These are phyloP conservation scores for Petunia axillaris DNA, from an alignment of 257 asterid genomes.

Conservation along the genomic window DNA sequence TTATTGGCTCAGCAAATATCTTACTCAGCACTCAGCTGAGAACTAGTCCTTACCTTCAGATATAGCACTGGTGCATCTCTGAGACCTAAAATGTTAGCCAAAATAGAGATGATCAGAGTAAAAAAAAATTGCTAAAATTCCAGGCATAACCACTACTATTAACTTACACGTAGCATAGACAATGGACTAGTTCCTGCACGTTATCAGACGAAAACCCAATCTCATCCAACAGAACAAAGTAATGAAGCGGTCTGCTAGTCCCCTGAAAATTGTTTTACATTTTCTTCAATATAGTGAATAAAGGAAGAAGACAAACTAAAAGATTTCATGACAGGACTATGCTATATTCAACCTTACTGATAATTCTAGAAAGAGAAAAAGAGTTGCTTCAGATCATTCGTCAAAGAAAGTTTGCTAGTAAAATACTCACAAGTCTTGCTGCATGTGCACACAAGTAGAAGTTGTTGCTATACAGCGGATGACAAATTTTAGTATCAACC, in stretches of 20 bases:
- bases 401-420: not conserved
- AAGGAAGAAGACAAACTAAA: not conserved
- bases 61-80: conserved; percentile 50
- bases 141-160: not conserved
- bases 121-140: not conserved
- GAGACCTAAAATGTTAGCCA: conserved; percentile 41
- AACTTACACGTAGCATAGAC: conserved; percentile 45
- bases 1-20: not conserved
- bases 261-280: conserved; percentile 39
- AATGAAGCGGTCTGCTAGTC: conserved; percentile 53
- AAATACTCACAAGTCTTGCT: conserved; percentile 10
- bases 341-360: not conserved
- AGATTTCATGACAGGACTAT: not conserved
- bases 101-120: not conserved
- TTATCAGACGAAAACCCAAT: conserved; percentile 52
- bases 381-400: not conserved
- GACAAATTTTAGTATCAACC: conserved; percentile 32
- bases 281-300: conserved; percentile 6
- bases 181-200: conserved; percentile 51
- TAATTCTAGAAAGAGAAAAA: not conserved
- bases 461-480: conserved; percentile 22
- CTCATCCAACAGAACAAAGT: conserved; percentile 53
- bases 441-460: conserved; percentile 32
- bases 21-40: not conserved
- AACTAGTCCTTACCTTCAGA: conserved; percentile 47